These are phyloP conservation scores for Phytopythium cucurbitacearum DNA, from an alignment of 352 stramenopile species.

Conservation along the genomic window DNA sequence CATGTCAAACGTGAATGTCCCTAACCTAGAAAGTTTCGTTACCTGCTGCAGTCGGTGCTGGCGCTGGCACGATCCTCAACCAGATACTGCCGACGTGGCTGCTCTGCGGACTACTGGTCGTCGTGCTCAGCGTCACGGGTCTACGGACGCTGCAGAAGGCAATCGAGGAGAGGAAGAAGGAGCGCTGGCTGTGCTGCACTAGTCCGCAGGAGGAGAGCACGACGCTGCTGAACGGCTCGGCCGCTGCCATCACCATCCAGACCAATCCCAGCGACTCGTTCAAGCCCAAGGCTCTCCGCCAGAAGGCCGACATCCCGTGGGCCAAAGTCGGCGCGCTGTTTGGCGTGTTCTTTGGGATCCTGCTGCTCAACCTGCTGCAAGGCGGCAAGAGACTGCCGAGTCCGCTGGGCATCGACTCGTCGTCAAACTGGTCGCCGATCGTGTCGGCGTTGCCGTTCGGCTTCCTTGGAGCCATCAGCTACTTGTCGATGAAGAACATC, in stretches of 20 bases:
- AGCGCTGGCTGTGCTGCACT: conserved; percentile 56
- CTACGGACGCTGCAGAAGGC: conserved; percentile 89
- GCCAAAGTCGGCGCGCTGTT: conserved; percentile 82
- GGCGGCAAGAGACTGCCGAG: conserved; percentile 85
- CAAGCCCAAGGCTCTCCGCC: conserved; percentile 2
- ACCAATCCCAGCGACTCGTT: conserved; percentile 19
- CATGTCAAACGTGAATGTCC: neutral
- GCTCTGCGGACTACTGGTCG: conserved; percentile 86
- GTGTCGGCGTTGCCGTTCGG: conserved; percentile 60
- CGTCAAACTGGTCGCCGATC: conserved; percentile 70
- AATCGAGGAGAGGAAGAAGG: conserved; percentile 80
- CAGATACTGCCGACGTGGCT: conserved; percentile 87
- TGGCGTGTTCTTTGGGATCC: conserved; percentile 85
- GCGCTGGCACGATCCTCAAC: conserved; percentile 90
- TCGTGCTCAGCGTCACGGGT: conserved; percentile 86
- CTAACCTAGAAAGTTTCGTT: neutral
- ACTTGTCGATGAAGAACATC: conserved; percentile 60
- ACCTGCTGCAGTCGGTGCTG: conserved; percentile 41
- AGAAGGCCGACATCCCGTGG: conserved; percentile 53
- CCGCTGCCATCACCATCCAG: conserved; percentile 8
- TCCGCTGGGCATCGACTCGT: conserved; percentile 87
- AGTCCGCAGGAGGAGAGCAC: conserved; percentile 11
- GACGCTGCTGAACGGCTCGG: conserved; percentile 10
- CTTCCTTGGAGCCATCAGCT: conserved; percentile 66
- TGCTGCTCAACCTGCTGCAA: conserved; percentile 91